Evolutionary conservation across 805 yeast species (phyloP), one percentile per base, ranked within the genome.

Genomic region (Soucietia sequanensis): DNA sequence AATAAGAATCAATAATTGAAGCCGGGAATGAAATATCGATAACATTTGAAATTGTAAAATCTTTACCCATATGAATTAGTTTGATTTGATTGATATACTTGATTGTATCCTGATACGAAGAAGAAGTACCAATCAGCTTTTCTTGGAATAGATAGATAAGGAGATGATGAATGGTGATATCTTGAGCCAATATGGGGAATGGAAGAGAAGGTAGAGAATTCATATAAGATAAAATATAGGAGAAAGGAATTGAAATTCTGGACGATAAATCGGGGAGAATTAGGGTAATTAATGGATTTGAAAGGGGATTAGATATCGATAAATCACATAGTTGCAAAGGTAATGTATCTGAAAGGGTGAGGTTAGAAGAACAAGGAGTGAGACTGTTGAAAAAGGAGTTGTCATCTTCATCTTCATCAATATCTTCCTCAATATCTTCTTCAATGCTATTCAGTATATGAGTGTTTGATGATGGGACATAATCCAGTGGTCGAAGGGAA

Each of bases 361-460:
- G 17, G n/a, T 13, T 14, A 7, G 29, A 27, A 12, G 29, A 14
- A 14, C 31, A 29, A 12, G 31, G 31, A n/a, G 31, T 19, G n/a
- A n/a, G n/a, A n/a, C n/a, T n/a, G n/a, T n/a, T n/a, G n/a, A n/a
- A n/a, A n/a, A n/a, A n/a, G n/a, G n/a, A n/a, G n/a, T n/a, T n/a
- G n/a, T n/a, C n/a, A n/a, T n/a, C n/a, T n/a, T n/a, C n/a, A n/a
- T n/a, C n/a, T n/a, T n/a, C n/a, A n/a, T n/a, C n/a, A n/a, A n/a
- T n/a, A n/a, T n/a, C n/a, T n/a, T n/a, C n/a, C n/a, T n/a, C n/a
- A n/a, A n/a, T n/a, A n/a, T n/a, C n/a, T n/a, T n/a, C n/a, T n/a
- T n/a, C n/a, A n/a, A n/a, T n/a, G n/a, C n/a, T n/a, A n/a, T n/a
- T n/a, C n/a, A n/a, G n/a, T n/a, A n/a, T n/a, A n/a, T n/a, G n/a